A percentile compares a stretch with the other conserved stretches of the same genome.
These are phyloP conservation scores for Neofusicoccum laricinum DNA, from an alignment of 2,329 filamentous ascomycete genomes.

Conservation along the genomic window DNA sequence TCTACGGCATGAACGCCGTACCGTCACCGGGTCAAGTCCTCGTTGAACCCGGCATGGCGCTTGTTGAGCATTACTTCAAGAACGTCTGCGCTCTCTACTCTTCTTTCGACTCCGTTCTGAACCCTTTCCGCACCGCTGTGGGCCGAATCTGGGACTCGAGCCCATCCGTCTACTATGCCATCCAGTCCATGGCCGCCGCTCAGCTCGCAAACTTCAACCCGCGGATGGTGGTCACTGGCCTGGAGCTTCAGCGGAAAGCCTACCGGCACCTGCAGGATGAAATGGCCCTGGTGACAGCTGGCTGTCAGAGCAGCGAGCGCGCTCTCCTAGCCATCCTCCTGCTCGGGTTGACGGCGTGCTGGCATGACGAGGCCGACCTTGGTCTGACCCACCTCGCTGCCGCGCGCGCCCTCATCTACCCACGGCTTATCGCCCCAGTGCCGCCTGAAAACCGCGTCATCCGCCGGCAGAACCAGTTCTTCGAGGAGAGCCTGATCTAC, in stretches of 20 bases:
- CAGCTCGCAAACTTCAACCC: conserved; percentile 58
- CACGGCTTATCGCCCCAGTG: conserved; percentile 38
- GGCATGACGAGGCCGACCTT: conserved; percentile 57
- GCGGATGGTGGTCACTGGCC: conserved; percentile 49
- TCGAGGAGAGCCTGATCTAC: conserved; percentile 55
- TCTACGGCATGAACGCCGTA: neutral
- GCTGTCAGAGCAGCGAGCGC: conserved; percentile 44
- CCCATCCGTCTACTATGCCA: conserved; percentile 57
- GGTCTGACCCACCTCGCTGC: conserved; percentile 53
- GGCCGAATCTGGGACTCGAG: conserved; percentile 58
- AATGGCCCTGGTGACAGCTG: conserved; percentile 42
- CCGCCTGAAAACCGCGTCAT: conserved; percentile 30
- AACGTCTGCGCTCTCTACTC: conserved; percentile 61
- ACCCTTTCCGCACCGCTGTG: conserved; percentile 60
- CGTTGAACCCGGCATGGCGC: conserved; percentile 51
- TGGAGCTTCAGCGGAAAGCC: conserved; percentile 53
- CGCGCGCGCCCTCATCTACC: conserved; percentile 42
- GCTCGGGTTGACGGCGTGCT: conserved; percentile 58
- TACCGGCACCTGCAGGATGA: conserved; percentile 52
- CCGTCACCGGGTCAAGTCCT: conserved; percentile 16
- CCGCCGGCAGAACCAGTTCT: conserved; percentile 46
- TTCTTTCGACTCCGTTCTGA: conserved; percentile 62
- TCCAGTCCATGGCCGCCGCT: conserved; percentile 64
- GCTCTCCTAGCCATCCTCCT: conserved; percentile 58
- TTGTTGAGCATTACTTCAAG: conserved; percentile 64